Evolutionary conservation across 2,329 filamentous ascomycete genomes (phyloP).

Genomic region (Botrytis fragariae): DNA sequence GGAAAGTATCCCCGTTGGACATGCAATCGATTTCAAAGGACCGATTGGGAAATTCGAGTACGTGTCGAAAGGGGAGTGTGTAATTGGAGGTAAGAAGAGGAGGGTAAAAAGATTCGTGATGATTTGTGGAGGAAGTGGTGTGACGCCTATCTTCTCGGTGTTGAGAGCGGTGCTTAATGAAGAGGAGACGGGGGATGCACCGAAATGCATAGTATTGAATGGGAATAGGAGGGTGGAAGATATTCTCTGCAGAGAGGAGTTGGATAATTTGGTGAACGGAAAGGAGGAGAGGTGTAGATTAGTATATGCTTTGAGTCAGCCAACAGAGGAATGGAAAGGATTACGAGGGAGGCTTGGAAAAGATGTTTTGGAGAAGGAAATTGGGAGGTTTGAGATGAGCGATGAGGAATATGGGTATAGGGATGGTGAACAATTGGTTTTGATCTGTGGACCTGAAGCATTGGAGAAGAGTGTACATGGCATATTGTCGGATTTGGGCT

Average conservation of each 20-base stretch:
- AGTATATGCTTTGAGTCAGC: slow-evolving; percentile 67
- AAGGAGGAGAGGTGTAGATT: slow-evolving; percentile 60
- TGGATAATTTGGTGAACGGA: slow-evolving; percentile 59
- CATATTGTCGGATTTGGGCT: slow-evolving; percentile 61
- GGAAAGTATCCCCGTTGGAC: slow-evolving; percentile 68
- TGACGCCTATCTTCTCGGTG: slow-evolving; percentile 89
- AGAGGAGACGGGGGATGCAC: slow-evolving; percentile 58
- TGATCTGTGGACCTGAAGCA: slow-evolving; percentile 76
- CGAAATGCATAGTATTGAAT: slow-evolving; percentile 69
- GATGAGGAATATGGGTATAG: neutral
- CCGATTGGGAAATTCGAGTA: slow-evolving; percentile 87
- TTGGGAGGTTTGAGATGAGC: slow-evolving; percentile 44
- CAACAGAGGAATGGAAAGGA: slow-evolving; percentile 64
- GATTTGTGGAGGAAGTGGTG: slow-evolving; percentile 85
- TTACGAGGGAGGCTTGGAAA: slow-evolving; percentile 63
- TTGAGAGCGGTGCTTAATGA: slow-evolving; percentile 65
- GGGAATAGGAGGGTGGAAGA: slow-evolving; percentile 77
- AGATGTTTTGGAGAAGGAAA: slow-evolving; percentile 59
- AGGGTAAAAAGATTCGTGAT: slow-evolving; percentile 70
- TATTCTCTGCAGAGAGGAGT: slow-evolving; percentile 73
- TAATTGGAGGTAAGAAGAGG: slow-evolving; percentile 55
- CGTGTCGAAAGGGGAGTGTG: slow-evolving; percentile 61
- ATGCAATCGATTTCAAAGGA: slow-evolving; percentile 80
- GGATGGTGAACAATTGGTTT: slow-evolving; percentile 55
- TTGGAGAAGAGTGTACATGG: slow-evolving; percentile 66